Conservation (phyloP, 208 protist genomes). For the Spongospora subterranea region DNA sequence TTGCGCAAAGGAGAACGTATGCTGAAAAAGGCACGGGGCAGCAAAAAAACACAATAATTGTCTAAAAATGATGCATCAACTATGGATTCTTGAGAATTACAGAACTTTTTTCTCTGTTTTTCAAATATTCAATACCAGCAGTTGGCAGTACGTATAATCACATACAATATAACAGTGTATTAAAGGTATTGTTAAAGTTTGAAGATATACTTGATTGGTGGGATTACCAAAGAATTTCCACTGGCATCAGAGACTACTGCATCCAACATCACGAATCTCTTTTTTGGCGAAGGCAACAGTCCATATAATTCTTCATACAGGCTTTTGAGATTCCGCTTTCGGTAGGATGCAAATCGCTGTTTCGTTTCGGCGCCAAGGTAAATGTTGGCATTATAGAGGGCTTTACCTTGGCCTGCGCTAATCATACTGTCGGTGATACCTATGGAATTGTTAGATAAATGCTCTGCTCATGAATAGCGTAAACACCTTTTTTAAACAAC, state of each 20-base stretch:
- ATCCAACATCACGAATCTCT: conserved; percentile 48
- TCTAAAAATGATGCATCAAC: conserved; percentile 1
- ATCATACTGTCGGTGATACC: conserved; percentile 43
- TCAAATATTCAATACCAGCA: no score
- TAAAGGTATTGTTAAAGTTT: no score
- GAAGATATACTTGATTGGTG: conserved; percentile 40
- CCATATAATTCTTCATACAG: conserved; percentile 36
- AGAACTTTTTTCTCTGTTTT: background rate
- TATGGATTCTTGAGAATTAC: no score
- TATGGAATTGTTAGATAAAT: background rate
- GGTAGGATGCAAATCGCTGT: background rate
- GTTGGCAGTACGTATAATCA: no score
- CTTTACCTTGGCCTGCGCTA: conserved; percentile 3
- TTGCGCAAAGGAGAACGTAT: background rate
- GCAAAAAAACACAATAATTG: background rate
- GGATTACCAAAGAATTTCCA: conserved; percentile 12
- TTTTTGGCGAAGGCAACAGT: background rate
- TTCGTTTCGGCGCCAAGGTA: background rate
- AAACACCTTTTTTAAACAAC: background rate
- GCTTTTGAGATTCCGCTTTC: background rate
- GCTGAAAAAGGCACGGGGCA: background rate
- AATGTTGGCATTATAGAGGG: conserved; percentile 51
- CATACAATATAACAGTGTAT: no score
- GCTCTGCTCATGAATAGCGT: background rate
- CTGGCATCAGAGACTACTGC: conserved; percentile 13